A percentile compares a stretch with the other conserved stretches of the same genome.
Conservation (phyloP, 2,329 filamentous ascomycete genomes). For the Diaporthe nobilis region DNA sequence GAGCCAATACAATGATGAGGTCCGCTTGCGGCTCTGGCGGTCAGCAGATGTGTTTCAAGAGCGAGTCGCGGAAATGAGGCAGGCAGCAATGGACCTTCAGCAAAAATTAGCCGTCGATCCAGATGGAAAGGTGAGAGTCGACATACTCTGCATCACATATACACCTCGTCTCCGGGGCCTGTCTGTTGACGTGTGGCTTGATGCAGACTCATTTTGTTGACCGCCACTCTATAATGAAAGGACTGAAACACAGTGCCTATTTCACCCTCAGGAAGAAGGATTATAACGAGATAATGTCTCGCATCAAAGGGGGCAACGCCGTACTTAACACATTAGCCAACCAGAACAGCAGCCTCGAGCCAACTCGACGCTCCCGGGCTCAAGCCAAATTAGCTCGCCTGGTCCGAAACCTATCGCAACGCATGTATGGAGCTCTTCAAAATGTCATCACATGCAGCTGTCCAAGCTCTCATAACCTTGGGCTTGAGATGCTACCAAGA, state of each 20-base stretch:
- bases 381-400: conserved; percentile 16
- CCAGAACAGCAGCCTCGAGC: conserved; percentile 35
- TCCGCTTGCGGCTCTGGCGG: conserved; percentile 36
- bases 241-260: conserved; percentile 26
- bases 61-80: conserved; percentile 25
- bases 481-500: conserved; percentile 10
- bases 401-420: conserved; percentile 10
- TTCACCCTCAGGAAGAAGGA: conserved; percentile 40
- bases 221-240: conserved; percentile 22
- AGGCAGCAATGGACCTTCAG: conserved; percentile 13
- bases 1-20: conserved; percentile 20
- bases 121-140: conserved; percentile 13
- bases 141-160: neutral
- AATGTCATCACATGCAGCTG: conserved; percentile 23
- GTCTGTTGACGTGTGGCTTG: neutral
- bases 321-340: conserved; percentile 29
- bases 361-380: conserved; percentile 6
- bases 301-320: conserved; percentile 34
- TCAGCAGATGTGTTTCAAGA: conserved; percentile 25
- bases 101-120: conserved; percentile 25
- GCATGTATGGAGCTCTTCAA: conserved; percentile 3
- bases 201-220: conserved; percentile 16
- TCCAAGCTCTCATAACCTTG: conserved; percentile 13
- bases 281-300: conserved; percentile 28
- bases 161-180: neutral